Percentiles rank a stretch among this genome's conserved stretches.
Evolutionary conservation across 257 asterid species (phyloP).

Genomic region (Nicotiana attenuata): DNA sequence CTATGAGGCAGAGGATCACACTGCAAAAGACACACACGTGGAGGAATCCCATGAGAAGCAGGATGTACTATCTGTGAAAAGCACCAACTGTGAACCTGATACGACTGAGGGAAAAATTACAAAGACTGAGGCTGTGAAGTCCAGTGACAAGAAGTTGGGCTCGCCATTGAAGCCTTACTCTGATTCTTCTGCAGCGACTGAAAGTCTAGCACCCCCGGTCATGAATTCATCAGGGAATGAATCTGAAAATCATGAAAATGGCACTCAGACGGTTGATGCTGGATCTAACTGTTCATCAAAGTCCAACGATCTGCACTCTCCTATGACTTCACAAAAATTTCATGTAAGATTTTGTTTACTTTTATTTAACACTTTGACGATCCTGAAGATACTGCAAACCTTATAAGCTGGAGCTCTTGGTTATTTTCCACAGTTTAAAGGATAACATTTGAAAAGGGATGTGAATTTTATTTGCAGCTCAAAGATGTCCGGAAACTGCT

Average conservation of each 20-base stretch:
- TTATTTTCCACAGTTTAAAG: not conserved
- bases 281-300: conserved; percentile 30
- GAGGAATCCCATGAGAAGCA: conserved; percentile 39
- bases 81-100: conserved; percentile 38
- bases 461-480: not conserved
- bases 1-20: conserved; percentile 24
- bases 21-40: conserved; percentile 22
- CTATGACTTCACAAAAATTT: conserved; percentile 28
- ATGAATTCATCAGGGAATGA: conserved; percentile 29
- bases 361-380: not conserved
- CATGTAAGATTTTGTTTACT: conserved; percentile 28
- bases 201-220: conserved; percentile 25
- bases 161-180: conserved; percentile 41
- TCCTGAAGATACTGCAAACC: not conserved
- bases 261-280: conserved; percentile 33
- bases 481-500: not conserved
- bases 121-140: conserved; percentile 43
- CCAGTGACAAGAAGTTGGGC: conserved; percentile 38
- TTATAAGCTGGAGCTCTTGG: not conserved
- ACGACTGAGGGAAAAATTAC: conserved; percentile 37
- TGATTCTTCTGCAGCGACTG: conserved; percentile 36
- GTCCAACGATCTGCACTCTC: conserved; percentile 34
- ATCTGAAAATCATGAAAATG: conserved; percentile 35
- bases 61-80: conserved; percentile 54
- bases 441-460: not conserved